A percentile compares a stretch with the other conserved stretches of the same genome.
phyloP scores from a whole-genome alignment of 345 rosid genomes.

The Garcia nutans region DNA sequence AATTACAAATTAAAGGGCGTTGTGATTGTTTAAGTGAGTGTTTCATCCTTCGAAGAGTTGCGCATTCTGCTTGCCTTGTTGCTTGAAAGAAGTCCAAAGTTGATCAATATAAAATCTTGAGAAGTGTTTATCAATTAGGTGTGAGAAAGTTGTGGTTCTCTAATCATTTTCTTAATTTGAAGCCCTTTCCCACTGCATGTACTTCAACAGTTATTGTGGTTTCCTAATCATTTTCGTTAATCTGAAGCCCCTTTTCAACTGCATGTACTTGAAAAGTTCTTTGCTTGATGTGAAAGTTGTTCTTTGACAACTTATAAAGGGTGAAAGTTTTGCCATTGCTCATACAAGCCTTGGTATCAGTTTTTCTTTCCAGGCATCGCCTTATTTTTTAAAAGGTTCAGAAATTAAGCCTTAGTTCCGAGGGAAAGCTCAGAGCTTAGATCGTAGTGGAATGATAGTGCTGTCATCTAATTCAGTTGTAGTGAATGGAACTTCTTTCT shows the following conservation, averaged over 20 bases:
- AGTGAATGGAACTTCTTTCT: slow-evolving; percentile 40
- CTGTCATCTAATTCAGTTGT: slow-evolving; percentile 32
- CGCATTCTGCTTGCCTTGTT: neutral
- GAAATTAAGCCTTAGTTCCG: slow-evolving; percentile 31
- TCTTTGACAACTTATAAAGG: neutral
- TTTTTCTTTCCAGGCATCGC: slow-evolving; percentile 27
- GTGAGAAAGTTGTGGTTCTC: neutral
- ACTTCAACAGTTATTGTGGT: too few species aligned
- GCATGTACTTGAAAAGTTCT: neutral
- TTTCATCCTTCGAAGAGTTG: neutral
- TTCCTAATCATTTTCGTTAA: neutral
- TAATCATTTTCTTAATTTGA: neutral
- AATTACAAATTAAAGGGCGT: neutral
- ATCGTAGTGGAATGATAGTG: slow-evolving; percentile 34
- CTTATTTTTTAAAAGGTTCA: slow-evolving; percentile 26
- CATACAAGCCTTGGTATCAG: slow-evolving; percentile 31
- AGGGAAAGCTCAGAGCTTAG: slow-evolving; percentile 46
- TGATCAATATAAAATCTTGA: neutral
- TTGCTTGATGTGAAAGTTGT: slow-evolving; percentile 3
- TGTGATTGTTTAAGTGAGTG: neutral
- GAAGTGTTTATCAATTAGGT: neutral
- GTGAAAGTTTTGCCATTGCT: slow-evolving; percentile 1
- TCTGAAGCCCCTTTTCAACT: neutral
- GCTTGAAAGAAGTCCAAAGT: neutral
- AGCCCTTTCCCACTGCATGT: neutral